Percentiles rank a stretch among this genome's conserved stretches.
Evolutionary conservation across 108 stramenopile genomes (phyloP).

Genomic region (Nitzschia putrida): DNA sequence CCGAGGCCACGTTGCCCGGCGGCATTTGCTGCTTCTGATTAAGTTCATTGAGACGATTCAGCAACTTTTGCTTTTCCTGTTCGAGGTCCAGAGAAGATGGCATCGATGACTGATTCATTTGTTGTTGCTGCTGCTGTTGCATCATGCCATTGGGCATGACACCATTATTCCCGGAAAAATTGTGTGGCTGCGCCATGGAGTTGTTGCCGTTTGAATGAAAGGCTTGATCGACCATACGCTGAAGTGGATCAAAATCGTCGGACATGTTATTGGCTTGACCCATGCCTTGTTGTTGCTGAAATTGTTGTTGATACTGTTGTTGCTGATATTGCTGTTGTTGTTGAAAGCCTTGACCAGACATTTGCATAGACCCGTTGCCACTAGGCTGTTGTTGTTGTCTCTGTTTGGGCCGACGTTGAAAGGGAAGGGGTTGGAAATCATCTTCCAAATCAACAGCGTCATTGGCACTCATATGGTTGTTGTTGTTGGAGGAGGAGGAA

Average conservation of each 20-base stretch:
- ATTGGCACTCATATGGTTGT: neutral
- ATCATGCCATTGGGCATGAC: conserved; percentile 11
- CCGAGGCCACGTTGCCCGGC: neutral
- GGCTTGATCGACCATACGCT: conserved; percentile 1
- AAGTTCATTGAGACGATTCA: conserved; percentile 21
- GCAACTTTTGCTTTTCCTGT: conserved; percentile 30
- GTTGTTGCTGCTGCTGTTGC: conserved; percentile 23
- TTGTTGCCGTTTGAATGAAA: neutral
- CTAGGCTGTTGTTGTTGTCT: neutral
- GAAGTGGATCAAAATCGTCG: conserved; percentile 2
- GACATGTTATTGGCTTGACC: neutral
- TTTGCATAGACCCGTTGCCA: neutral
- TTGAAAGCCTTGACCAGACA: neutral
- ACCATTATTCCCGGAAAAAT: conserved; percentile 3
- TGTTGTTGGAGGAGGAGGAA: neutral
- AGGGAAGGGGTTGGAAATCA: neutral
- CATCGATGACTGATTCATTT: conserved; percentile 1
- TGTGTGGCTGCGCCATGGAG: neutral
- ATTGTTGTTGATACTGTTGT: conserved; percentile 10
- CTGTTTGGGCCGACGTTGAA: neutral
- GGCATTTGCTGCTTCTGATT: conserved; percentile 4
- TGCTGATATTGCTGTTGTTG: conserved; percentile 11
- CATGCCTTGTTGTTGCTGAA: conserved; percentile 2
- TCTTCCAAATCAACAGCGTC: neutral
- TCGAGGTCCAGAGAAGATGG: conserved; percentile 5